Conservation (phyloP, 345 rosid species). For the Acer saccharum region DNA sequence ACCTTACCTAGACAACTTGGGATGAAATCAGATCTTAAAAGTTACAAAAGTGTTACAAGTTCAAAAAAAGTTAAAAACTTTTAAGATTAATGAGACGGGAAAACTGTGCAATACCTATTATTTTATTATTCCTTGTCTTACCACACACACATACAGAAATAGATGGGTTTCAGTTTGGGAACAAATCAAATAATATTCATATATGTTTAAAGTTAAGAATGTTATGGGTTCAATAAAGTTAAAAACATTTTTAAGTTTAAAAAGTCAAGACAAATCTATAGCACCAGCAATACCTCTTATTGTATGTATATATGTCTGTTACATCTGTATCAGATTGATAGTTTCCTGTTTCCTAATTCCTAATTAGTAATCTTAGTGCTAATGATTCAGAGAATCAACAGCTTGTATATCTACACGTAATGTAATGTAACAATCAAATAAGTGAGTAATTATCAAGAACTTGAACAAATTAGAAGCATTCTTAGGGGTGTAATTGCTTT, state of each 20-base stretch:
- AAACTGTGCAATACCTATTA: neutral
- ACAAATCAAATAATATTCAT: neutral
- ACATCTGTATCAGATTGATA: neutral
- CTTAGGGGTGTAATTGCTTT: neutral
- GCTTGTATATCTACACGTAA: neutral
- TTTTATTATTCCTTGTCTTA: neutral
- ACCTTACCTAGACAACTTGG: neutral
- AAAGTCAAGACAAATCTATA: neutral
- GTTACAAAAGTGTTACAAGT: neutral
- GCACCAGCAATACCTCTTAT: neutral
- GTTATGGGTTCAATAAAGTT: neutral
- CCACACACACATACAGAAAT: neutral
- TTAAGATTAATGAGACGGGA: neutral
- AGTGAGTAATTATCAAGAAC: neutral
- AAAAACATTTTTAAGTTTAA: neutral
- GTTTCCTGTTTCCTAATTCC: neutral
- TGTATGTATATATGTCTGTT: neutral
- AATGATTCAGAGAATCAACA: neutral
- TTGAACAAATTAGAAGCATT: neutral
- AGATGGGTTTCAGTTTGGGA: neutral
- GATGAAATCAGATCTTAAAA: neutral
- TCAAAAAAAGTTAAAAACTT: neutral
- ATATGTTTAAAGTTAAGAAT: too few species aligned
- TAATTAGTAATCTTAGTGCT: neutral
- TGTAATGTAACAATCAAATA: neutral